Percentiles rank a stretch among this genome's conserved stretches.
These are phyloP conservation scores for Calonectria fujianensis DNA, from an alignment of 2,329 filamentous ascomycete species.

Conservation along the genomic window DNA sequence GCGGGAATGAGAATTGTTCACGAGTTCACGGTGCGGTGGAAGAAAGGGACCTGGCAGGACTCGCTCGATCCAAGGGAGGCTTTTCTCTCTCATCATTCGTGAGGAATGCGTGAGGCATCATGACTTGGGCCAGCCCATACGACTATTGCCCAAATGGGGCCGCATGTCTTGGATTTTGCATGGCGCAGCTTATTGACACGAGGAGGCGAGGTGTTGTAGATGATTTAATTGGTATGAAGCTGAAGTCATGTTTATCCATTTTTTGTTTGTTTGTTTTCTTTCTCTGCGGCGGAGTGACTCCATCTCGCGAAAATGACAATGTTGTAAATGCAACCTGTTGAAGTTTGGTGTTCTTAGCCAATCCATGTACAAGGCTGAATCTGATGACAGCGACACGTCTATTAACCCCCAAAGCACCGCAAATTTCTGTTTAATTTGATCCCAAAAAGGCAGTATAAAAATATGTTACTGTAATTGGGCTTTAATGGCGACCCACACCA, in stretches of 20 bases:
- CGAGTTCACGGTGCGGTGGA: neutral
- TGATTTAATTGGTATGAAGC: slow-evolving; percentile 14
- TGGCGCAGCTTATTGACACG: slow-evolving; percentile 11
- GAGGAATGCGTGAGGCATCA: slow-evolving; percentile 22
- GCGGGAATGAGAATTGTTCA: slow-evolving; percentile 7
- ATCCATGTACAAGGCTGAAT: too few relatives aligned
- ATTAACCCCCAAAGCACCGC: neutral
- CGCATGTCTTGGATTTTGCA: slow-evolving; percentile 13
- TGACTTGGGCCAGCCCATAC: slow-evolving; percentile 2
- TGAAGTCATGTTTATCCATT: neutral
- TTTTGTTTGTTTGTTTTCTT: slow-evolving; percentile 19
- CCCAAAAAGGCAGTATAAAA: neutral
- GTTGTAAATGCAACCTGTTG: too few relatives aligned
- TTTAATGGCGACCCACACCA: slow-evolving; percentile 26
- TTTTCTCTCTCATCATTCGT: slow-evolving; percentile 9
- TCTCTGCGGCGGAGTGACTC: neutral
- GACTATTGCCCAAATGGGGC: slow-evolving; percentile 17
- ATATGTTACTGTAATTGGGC: slow-evolving; percentile 10
- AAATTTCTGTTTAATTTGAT: slow-evolving; percentile 18
- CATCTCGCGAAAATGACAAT: neutral
- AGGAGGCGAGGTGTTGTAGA: neutral
- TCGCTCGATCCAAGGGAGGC: neutral
- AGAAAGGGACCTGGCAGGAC: slow-evolving; percentile 2
- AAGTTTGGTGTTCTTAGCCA: neutral
- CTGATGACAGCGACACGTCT: neutral